phyloP scores from a whole-genome alignment of 2,329 filamentous ascomycete genomes.

The Curvularia spicifera region DNA sequence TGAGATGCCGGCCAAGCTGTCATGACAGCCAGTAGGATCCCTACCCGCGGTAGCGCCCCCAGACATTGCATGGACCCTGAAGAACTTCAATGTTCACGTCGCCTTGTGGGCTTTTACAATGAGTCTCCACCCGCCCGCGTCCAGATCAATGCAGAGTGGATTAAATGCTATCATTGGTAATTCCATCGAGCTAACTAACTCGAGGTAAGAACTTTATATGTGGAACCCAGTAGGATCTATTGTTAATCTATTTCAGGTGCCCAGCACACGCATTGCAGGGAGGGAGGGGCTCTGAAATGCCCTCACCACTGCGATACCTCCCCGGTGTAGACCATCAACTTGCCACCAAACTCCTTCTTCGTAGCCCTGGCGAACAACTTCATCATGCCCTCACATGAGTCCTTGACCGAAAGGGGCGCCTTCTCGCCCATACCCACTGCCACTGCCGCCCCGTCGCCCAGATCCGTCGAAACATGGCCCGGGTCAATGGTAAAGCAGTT shows the following conservation, averaged over 20 bases:
- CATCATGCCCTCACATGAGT: slow-evolving; percentile 15
- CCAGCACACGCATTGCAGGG: background rate
- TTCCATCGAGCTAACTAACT: background rate
- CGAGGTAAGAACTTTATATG: background rate
- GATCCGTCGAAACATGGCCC: slow-evolving; percentile 16
- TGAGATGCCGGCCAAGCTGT: no score
- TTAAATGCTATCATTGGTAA: background rate
- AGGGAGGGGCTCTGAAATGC: background rate
- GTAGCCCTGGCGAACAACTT: background rate
- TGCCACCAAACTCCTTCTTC: slow-evolving; percentile 9
- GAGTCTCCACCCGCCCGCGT: background rate
- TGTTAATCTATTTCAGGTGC: background rate
- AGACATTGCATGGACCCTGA: background rate
- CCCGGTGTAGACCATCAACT: slow-evolving; percentile 5
- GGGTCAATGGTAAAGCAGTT: slow-evolving; percentile 14
- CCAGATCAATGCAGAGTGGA: background rate
- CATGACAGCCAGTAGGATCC: no score
- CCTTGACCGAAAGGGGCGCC: slow-evolving; percentile 7
- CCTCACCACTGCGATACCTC: slow-evolving; percentile 5
- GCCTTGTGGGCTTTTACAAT: background rate
- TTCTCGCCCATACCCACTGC: slow-evolving; percentile 7
- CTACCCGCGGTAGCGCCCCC: background rate
- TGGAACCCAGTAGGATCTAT: background rate
- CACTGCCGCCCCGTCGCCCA: slow-evolving; percentile 14
- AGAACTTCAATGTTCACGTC: background rate